A percentile compares a stretch with the other conserved stretches of the same genome.
phyloP scores from a whole-genome alignment of 208 protist genomes.

The Wallacemonas sp. region DNA sequence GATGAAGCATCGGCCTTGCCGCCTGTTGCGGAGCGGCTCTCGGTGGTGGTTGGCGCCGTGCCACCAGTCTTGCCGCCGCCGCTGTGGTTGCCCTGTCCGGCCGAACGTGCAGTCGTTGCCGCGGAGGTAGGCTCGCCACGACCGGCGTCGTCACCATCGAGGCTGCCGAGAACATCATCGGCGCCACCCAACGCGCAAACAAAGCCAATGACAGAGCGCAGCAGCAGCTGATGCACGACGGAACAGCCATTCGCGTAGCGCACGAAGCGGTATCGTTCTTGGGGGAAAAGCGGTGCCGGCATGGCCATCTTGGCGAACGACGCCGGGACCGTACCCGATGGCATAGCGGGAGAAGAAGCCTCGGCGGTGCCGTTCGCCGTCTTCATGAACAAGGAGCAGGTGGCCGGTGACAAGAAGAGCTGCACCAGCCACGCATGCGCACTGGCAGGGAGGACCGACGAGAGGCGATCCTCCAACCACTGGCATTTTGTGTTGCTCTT shows the following conservation, averaged over 20 bases:
- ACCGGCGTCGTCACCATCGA: slow-evolving; percentile 12
- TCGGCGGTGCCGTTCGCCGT: neutral
- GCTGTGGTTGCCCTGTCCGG: neutral
- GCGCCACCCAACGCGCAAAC: slow-evolving; percentile 49
- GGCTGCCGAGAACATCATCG: neutral
- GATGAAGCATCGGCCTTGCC: too few species aligned
- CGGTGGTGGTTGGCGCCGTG: too few species aligned
- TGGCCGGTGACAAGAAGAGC: slow-evolving; percentile 66
- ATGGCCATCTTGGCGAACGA: neutral
- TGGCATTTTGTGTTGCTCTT: slow-evolving; percentile 49
- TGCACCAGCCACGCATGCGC: slow-evolving; percentile 59
- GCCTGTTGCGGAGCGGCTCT: too few species aligned
- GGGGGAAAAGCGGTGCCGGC: slow-evolving; percentile 15
- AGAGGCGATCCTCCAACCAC: slow-evolving; percentile 29
- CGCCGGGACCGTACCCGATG: neutral
- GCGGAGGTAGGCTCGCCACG: neutral
- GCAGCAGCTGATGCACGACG: slow-evolving; percentile 40
- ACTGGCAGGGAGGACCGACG: slow-evolving; percentile 37
- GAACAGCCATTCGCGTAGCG: slow-evolving; percentile 80
- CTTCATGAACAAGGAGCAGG: slow-evolving; percentile 47
- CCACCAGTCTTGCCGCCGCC: neutral
- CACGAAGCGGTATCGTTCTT: slow-evolving; percentile 69
- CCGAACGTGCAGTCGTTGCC: neutral
- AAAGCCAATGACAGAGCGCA: slow-evolving; percentile 62
- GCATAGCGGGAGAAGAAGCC: neutral